Conservation (phyloP, 2,329 filamentous ascomycete species). For the Fusarium transvaalense region DNA sequence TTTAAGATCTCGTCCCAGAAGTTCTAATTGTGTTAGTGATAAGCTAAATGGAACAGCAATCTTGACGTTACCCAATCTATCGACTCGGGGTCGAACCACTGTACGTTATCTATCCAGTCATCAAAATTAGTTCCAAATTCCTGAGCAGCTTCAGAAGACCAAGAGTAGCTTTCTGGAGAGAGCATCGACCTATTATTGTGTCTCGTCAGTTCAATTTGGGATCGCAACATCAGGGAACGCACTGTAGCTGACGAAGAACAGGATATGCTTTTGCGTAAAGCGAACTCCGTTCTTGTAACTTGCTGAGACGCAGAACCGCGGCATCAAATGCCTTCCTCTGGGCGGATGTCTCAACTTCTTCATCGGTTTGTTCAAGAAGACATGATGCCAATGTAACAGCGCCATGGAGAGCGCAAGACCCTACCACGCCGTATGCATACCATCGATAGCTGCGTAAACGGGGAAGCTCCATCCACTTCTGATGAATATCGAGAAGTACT, state of each 20-base stretch:
- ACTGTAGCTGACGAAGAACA: slow-evolving; percentile 3
- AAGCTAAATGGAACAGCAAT: not conserved
- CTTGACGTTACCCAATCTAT: slow-evolving; percentile 6
- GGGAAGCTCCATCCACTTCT: slow-evolving; percentile 1
- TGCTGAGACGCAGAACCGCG: not conserved
- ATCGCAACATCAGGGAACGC: not conserved
- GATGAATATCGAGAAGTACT: slow-evolving; percentile 3
- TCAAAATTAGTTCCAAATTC: not conserved
- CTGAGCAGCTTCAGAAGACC: not conserved
- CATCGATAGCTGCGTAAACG: not conserved
- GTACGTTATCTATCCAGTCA: slow-evolving; percentile 6
- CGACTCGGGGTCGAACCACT: not conserved
- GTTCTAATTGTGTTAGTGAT: not conserved
- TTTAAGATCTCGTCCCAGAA: slow-evolving; percentile 4
- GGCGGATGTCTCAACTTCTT: not conserved
- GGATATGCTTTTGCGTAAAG: slow-evolving; percentile 1
- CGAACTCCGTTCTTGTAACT: not conserved
- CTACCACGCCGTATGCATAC: slow-evolving; percentile 2
- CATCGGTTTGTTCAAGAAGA: not conserved
- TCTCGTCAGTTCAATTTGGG: not conserved
- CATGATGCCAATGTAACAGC: slow-evolving; percentile 5
- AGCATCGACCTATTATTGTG: not conserved
- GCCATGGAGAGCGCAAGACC: slow-evolving; percentile 2
- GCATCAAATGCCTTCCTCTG: not conserved
- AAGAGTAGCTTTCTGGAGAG: not conserved